Evolutionary conservation across 306 rosid species (phyloP).

Genomic region (Prunus persica): Prunus_persica_NCBIv2 NC_034014.1:879001-879500

Average conservation of each 20-base stretch:
- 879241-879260: background rate
- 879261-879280: background rate
- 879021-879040: conserved; percentile 1
- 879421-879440: background rate
- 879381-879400: background rate
- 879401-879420: background rate
- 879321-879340: background rate
- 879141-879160: background rate
- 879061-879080: background rate
- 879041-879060: background rate
- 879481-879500: background rate
- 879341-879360: background rate
- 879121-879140: too few relatives aligned
- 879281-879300: background rate
- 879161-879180: background rate
- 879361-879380: background rate
- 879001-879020: conserved; percentile 10
- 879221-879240: background rate
- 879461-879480: background rate
- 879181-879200: background rate
- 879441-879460: background rate
- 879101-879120: background rate
- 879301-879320: background rate
- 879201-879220: background rate
- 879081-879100: background rate